Base-by-base conservation (phyloP, 2,329 filamentous ascomycete species). In the Aureobasidium sp. region DNA sequence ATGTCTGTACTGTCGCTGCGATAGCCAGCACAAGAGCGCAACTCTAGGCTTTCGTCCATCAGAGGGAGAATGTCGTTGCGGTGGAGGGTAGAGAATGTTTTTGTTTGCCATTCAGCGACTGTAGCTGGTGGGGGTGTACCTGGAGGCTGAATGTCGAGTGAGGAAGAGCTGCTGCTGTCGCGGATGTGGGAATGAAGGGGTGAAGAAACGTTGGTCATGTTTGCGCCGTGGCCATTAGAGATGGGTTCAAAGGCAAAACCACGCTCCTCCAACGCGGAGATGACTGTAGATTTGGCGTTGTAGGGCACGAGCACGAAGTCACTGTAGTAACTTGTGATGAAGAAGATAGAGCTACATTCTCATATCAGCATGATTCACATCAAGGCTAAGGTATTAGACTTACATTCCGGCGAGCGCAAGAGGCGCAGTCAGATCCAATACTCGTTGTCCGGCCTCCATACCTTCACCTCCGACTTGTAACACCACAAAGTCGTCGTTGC, bases 251-350 rank as follows among this genome's bases (percentile, higher is more conserved):
- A 92, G 68, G 88, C 86, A 71, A 97, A 97, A 1, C 91, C 91
- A 51, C 88, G 85, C 20, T 86, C 84, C 64, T 93, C 81, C 5
- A 97, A 80, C 0, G 91, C 88, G 63, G 86, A 81, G 37, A 91
- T 85, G 52, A 97, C 92, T 42, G 86, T 87, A 29, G 83, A 78
- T 56, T 88, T 86, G 69, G 88, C 86, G 71, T 87, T 89, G 59
- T 82, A 82, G 0, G 94, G 92, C 0, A 97, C 91, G 39, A 97
- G 82, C 68, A 99, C 95, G 75, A 96, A 97, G 77, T 99, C 93
- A 37, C 90, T 94, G 76, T 96, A 97, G 76, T 97, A 99, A 36
- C 91, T 97, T 3, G 93, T 97, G 73, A 97, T 96, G 82, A 97
- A 97, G 80, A 97, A 97, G 71, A 99, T 96, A 59, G 93, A 90